These are phyloP conservation scores for Trametes villosa DNA, from an alignment of 768 basidiomycete genomes.

Conservation along the genomic window DNA sequence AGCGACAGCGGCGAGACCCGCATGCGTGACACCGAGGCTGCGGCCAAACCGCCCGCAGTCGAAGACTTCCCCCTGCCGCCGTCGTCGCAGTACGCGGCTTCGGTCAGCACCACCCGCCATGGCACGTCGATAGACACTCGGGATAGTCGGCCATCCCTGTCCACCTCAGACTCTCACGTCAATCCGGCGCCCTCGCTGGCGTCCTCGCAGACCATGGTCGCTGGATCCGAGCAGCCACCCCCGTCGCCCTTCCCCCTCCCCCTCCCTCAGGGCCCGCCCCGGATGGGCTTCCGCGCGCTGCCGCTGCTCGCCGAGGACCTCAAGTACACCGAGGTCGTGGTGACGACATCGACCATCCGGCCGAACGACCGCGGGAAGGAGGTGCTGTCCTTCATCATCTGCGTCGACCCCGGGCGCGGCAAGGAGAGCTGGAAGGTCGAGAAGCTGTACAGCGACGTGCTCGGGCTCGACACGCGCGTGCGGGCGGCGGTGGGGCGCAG, in stretches of 20 bases:
- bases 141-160: constrained; percentile 18
- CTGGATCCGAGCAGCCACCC: constrained; percentile 27
- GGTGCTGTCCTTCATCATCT: constrained; percentile 85
- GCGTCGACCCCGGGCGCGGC: constrained; percentile 69
- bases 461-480: constrained; percentile 83
- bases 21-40: constrained; percentile 16
- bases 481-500: constrained; percentile 60
- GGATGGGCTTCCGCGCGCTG: constrained; percentile 65
- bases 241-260: constrained; percentile 33
- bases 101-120: constrained; percentile 18
- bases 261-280: constrained; percentile 33
- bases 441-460: constrained; percentile 92
- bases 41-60: constrained; percentile 43
- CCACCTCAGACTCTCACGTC: constrained; percentile 21
- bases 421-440: constrained; percentile 85
- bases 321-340: constrained; percentile 66
- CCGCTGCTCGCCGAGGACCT: constrained; percentile 75
- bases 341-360: constrained; percentile 82
- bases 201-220: constrained; percentile 28
- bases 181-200: constrained; percentile 19
- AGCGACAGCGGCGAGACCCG: constrained; percentile 17
- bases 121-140: constrained; percentile 10
- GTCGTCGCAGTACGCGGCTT: constrained; percentile 18
- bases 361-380: constrained; percentile 93
- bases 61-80: constrained; percentile 60